These are phyloP conservation scores for Thyridium curvatum DNA, from an alignment of 2,329 filamentous ascomycete genomes.

Conservation along the genomic window DNA sequence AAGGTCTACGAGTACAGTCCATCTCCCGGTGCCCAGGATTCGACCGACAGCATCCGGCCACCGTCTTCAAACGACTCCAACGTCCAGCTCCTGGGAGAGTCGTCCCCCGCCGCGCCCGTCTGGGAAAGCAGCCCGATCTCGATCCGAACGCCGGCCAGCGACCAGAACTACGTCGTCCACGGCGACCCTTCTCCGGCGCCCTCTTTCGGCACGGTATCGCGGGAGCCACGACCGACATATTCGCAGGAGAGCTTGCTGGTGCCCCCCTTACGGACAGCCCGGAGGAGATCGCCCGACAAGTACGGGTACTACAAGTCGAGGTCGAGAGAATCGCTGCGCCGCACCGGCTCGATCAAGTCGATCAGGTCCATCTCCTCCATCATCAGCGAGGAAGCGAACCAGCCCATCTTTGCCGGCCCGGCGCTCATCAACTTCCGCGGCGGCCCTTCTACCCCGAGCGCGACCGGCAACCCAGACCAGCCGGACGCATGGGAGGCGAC, in stretches of 20 bases:
- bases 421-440: constrained; percentile 27
- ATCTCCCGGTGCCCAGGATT: constrained; percentile 25
- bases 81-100: constrained; percentile 43
- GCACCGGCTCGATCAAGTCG: constrained; percentile 32
- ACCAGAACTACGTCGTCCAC: constrained; percentile 49
- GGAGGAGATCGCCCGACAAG: constrained; percentile 40
- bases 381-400: constrained; percentile 40
- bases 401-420: constrained; percentile 29
- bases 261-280: constrained; percentile 43
- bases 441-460: not conserved
- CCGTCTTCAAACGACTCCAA: constrained; percentile 41
- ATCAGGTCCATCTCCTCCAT: constrained; percentile 50
- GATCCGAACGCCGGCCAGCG: constrained; percentile 19
- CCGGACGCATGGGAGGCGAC: constrained; percentile 17
- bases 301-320: constrained; percentile 41
- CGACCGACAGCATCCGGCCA: constrained; percentile 31
- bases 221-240: constrained; percentile 35
- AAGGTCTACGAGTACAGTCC: constrained; percentile 45
- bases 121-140: constrained; percentile 24
- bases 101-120: constrained; percentile 39
- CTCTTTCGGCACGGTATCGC: constrained; percentile 25
- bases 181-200: constrained; percentile 34
- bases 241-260: constrained; percentile 57
- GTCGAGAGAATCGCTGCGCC: constrained; percentile 47
- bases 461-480: constrained; percentile 3